Evolutionary conservation across 345 rosid species (phyloP).

Genomic region (Gossypium bickii): DNA sequence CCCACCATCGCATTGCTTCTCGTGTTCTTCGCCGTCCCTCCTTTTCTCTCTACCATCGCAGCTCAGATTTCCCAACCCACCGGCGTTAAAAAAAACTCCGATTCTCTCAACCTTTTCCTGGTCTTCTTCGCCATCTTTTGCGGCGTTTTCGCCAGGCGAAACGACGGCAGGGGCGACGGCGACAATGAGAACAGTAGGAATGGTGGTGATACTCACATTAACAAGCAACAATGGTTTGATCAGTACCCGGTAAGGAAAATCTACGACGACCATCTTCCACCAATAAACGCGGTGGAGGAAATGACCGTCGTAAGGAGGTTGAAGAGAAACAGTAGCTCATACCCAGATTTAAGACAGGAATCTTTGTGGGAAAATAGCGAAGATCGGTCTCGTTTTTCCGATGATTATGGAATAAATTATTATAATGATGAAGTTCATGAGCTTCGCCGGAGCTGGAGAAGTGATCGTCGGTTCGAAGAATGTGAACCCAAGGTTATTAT

Average conservation of each 20-base stretch:
- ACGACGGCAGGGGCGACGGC: conserved; percentile 22
- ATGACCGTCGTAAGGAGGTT: conserved; percentile 32
- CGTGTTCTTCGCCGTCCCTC: conserved; percentile 38
- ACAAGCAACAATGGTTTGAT: conserved; percentile 44
- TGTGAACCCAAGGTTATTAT: conserved; percentile 48
- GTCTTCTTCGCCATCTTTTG: conserved; percentile 67
- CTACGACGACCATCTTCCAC: conserved; percentile 22
- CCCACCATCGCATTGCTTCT: conserved; percentile 44
- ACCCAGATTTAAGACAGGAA: conserved; percentile 67
- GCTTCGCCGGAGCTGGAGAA: conserved; percentile 27
- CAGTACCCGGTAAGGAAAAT: conserved; percentile 33
- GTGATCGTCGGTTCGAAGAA: conserved; percentile 27
- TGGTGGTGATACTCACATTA: conserved; percentile 3
- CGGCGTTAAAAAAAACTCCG: conserved; percentile 57
- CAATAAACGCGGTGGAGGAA: neutral
- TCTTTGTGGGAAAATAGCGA: conserved; percentile 39
- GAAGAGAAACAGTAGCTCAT: conserved; percentile 67
- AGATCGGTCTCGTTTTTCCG: conserved; percentile 54
- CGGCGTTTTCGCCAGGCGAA: conserved; percentile 59
- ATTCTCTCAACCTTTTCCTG: conserved; percentile 49
- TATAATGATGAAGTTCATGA: conserved; percentile 2
- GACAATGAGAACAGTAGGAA: neutral
- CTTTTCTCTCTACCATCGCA: conserved; percentile 40
- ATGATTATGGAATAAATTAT: conserved; percentile 52
- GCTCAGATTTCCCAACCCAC: conserved; percentile 39